Conservation (phyloP, 148 eudicot genomes). For the Limonium bicolor region DNA sequence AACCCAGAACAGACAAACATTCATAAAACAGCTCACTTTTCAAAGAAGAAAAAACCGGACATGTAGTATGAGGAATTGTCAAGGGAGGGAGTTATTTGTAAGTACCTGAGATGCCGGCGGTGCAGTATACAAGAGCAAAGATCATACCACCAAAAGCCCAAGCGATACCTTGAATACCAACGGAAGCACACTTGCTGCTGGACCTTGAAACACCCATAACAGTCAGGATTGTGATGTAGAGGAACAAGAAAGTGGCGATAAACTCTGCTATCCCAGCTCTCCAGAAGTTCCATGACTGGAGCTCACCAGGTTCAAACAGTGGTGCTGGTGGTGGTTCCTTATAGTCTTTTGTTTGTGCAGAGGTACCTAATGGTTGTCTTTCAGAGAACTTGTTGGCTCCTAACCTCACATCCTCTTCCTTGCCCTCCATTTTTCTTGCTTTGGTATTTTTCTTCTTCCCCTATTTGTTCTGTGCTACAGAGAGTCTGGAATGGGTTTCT, state of each 20-base stretch:
- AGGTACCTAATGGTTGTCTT: slow-evolving; percentile 59
- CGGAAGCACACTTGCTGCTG: slow-evolving; percentile 50
- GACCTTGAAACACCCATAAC: slow-evolving; percentile 56
- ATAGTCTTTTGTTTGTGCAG: slow-evolving; percentile 69
- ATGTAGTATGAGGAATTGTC: neutral
- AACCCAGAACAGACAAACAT: too few species aligned
- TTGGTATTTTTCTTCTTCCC: slow-evolving; percentile 4
- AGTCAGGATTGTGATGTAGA: slow-evolving; percentile 58
- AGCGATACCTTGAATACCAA: slow-evolving; percentile 87
- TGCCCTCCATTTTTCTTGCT: slow-evolving; percentile 41
- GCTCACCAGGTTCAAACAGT: slow-evolving; percentile 63
- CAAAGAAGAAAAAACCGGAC: neutral
- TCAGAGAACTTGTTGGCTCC: slow-evolving; percentile 83
- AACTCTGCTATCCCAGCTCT: slow-evolving; percentile 91
- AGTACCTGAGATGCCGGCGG: slow-evolving; percentile 87
- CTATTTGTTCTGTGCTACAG: too few species aligned
- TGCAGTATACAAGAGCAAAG: slow-evolving; percentile 87
- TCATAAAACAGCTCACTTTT: too few species aligned
- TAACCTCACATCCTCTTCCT: slow-evolving; percentile 61
- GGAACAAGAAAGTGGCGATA: slow-evolving; percentile 70
- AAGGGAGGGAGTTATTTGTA: neutral
- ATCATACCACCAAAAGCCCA: slow-evolving; percentile 98
- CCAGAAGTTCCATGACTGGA: slow-evolving; percentile 71
- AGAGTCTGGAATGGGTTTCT: too few species aligned
- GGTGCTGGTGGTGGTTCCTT: slow-evolving; percentile 84